A percentile compares a stretch with the other conserved stretches of the same genome.
Evolutionary conservation across 176 grass and related monocot species (phyloP).

Genomic region (Carex littledalei): DNA sequence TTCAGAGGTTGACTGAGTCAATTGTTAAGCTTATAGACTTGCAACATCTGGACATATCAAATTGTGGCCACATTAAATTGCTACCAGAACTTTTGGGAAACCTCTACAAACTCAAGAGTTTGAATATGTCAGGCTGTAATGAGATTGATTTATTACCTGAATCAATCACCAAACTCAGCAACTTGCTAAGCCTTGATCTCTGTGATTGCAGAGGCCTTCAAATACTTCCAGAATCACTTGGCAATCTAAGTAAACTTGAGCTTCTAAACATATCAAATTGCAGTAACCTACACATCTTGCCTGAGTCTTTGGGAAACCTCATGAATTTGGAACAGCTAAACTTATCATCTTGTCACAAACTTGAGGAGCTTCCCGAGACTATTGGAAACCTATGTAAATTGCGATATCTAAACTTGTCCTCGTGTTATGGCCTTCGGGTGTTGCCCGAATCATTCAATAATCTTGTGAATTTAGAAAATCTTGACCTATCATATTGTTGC

Average conservation of each 20-base stretch:
- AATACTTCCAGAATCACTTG: slow-evolving; percentile 5
- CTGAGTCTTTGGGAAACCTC: slow-evolving; percentile 14
- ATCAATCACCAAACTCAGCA: slow-evolving; percentile 2
- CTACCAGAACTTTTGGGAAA: slow-evolving; percentile 7
- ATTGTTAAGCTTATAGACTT: slow-evolving; percentile 12
- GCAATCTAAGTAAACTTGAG: slow-evolving; percentile 7
- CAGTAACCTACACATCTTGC: neutral
- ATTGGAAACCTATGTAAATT: neutral
- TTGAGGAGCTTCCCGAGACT: neutral
- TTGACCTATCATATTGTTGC: slow-evolving; percentile 17
- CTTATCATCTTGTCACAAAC: neutral
- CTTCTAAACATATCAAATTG: slow-evolving; percentile 4
- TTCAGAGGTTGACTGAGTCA: neutral
- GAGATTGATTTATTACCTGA: slow-evolving; percentile 11
- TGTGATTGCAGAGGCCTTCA: neutral
- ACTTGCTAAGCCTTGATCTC: neutral
- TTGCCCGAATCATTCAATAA: neutral
- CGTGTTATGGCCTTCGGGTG: neutral
- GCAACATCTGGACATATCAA: slow-evolving; percentile 10
- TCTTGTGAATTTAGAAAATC: slow-evolving; percentile 10
- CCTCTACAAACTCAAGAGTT: neutral
- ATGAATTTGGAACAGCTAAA: neutral
- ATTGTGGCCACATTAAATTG: neutral
- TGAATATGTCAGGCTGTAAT: slow-evolving; percentile 5
- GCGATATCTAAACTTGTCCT: slow-evolving; percentile 5